These are phyloP conservation scores for Coemansia reversa DNA, from an alignment of 192 early-diverging fungal species.

Conservation along the genomic window DNA sequence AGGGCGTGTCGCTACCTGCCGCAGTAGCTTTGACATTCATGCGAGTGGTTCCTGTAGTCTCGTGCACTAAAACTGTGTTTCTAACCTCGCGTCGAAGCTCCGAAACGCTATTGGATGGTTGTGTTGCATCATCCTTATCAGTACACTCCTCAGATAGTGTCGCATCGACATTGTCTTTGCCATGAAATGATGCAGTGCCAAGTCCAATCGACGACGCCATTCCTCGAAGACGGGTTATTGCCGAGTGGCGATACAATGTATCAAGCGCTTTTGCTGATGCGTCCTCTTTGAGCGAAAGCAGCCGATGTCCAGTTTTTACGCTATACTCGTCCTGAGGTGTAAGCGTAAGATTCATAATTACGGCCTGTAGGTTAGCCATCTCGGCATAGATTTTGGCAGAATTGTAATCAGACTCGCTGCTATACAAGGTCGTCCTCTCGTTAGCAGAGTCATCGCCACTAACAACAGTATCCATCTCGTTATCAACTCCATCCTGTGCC, in stretches of 20 bases:
- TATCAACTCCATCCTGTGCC: background rate
- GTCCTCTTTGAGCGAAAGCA: slow-evolving; percentile 9
- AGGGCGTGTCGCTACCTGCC: background rate
- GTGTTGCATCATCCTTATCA: background rate
- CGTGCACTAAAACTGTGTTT: slow-evolving; percentile 27
- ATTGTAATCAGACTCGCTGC: background rate
- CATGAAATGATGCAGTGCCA: background rate
- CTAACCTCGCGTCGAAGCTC: background rate
- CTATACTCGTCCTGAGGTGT: slow-evolving; percentile 40
- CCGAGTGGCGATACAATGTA: slow-evolving; percentile 1
- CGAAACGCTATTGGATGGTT: background rate
- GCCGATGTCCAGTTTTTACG: slow-evolving; percentile 16
- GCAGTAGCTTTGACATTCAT: background rate
- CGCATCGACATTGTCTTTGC: background rate
- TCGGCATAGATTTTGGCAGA: slow-evolving; percentile 15
- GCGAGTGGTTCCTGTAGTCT: slow-evolving; percentile 31
- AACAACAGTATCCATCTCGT: background rate
- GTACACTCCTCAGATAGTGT: background rate
- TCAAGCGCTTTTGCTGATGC: slow-evolving; percentile 3
- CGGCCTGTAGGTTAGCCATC: slow-evolving; percentile 23
- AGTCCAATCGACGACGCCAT: slow-evolving; percentile 36
- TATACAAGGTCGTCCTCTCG: background rate
- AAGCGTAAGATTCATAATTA: slow-evolving; percentile 33
- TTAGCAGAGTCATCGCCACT: background rate
- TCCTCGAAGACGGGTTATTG: slow-evolving; percentile 8